phyloP scores from a whole-genome alignment of 768 basidiomycete genomes.

The Rhodosporidiobolus odoratus region DNA sequence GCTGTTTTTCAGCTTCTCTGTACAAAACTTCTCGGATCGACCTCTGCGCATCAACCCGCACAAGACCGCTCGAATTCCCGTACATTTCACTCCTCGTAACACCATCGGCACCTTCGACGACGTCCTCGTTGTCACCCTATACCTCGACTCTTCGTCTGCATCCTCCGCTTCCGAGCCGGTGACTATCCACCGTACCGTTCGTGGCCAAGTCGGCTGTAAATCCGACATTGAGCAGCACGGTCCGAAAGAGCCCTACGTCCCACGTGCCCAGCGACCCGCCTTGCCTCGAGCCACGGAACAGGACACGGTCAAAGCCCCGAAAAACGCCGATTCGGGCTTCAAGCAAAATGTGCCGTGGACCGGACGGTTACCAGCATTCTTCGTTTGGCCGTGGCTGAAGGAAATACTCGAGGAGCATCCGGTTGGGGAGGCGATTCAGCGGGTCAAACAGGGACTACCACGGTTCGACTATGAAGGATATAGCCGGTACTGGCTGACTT shows the following conservation, averaged over 20 bases:
- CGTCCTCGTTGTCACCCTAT: not conserved
- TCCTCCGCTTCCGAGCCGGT: not conserved
- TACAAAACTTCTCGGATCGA: not conserved
- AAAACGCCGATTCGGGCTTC: not conserved
- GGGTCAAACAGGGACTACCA: not conserved
- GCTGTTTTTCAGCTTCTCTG: constrained; percentile 7
- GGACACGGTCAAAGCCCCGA: not conserved
- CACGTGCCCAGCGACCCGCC: not conserved
- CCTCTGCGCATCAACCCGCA: not conserved
- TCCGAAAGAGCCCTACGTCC: constrained; percentile 15
- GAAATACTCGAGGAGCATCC: not conserved
- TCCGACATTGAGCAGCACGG: not conserved
- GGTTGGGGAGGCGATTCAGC: not conserved
- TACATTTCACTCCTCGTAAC: constrained; percentile 23
- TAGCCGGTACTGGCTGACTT: not conserved
- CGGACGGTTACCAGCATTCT: not conserved
- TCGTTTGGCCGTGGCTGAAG: not conserved
- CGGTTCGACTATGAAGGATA: not conserved
- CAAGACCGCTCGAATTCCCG: not conserved
- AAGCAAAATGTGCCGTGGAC: constrained; percentile 20
- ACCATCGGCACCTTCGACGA: constrained; percentile 6
- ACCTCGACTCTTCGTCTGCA: too few species aligned
- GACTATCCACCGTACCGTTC: not conserved
- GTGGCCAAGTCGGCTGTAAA: not conserved
- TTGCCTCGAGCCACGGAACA: not conserved